Base-by-base conservation (phyloP, 495 filamentous ascomycete genomes). In the Jackrogersella multiformis region DNA sequence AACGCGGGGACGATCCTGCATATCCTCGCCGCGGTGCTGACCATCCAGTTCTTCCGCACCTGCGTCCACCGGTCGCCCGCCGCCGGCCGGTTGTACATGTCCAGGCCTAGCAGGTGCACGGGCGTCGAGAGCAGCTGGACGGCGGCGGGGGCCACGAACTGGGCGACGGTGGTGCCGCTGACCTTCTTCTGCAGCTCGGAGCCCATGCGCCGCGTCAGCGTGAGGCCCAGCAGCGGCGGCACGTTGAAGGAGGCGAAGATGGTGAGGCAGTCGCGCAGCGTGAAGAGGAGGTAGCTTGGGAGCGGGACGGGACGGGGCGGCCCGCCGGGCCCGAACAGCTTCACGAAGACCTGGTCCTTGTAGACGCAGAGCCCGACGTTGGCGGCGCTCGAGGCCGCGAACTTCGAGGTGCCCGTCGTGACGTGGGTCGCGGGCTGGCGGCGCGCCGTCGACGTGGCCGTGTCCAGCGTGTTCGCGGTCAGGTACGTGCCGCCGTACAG, bases 161-260 rank as follows among this genome's bases (percentile, higher is more conserved):
- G 93, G 60, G 93, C 92, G 21, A 88, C 71, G 2, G 86, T 86
- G 65, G 87, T 56, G 2, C 84, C 83, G 4, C 71, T 75, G 15
- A 79, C 65, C 13, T 61, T 67, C 44, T 71, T 66, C 52, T 79
- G 67, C 23, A 79, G 18, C 32, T 84, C 81, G 32, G 84, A 79
- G 61, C 84, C 82, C 45, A 88, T 74, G 10, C 83, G 78, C 9
- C 78, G 80, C 44, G 82, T 76, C 6, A 91, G 78, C n/a, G 80
- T 71, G 0, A 90, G 91, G 0, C 92, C 90, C 12, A 97, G 79
- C 1, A 95, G 70, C 0, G 91, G 83, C 0, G 94, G 94, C 23
- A 97, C 82, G 75, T 97, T 97, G 84, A 98, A 98, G 36, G 88
- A 92, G 21, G 90, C 93, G 78, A 96, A 96, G 76, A 98, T 92